Base-by-base conservation (phyloP, 768 basidiomycete species). In the Candolleomyces eurysporus region DNA sequence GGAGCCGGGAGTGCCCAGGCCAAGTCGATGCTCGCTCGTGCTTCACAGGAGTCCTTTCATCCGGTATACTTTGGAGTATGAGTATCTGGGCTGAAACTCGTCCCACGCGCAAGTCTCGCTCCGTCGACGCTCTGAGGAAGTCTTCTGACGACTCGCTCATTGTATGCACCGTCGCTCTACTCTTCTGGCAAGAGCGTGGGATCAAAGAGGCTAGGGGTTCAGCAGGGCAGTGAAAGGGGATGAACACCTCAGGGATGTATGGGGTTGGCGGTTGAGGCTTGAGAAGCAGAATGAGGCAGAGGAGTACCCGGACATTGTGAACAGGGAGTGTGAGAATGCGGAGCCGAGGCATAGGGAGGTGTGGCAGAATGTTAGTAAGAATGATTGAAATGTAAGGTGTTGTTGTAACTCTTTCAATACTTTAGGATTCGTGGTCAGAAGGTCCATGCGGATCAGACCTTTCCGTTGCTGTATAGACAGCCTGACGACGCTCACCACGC, bases 221-320 rank as follows among this genome's bases (percentile, higher is more conserved):
- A 86, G 83, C 59, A 81, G 94, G 51, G 89, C 94, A 3, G 48
- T 32, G 46, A 26, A 43, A 4, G 87, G 92, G n/a, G 85, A 84
- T 59, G 81, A 78, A 21, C 93, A 94, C 73, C 73, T 87, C 26
- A 94, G 96, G 2, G 96, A 98, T 73, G 82, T 87, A 6, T 98
- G 96, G 95, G 97, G 83, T 1, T 98, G 96, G 95, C 97, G 96
- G 94, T 78, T 93, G 67, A 94, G 90, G 76, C 98, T 98, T 75
- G 97, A 98, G 79, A 79, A 86, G 62, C 88, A 96, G 73, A 91
- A 98, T 73, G 96, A 96, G 5, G 91, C 85, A 5, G 79, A 82
- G 76, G 82, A 82, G 65, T 77, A 82, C 11, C 84, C 88, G 51
- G 85, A 90, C 66, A 80, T 82, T 10, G 91, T 98, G 1, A 75